A percentile compares a stretch with the other conserved stretches of the same genome.
Conservation (phyloP, 768 basidiomycete species). For the Amanita rubescens region DNA sequence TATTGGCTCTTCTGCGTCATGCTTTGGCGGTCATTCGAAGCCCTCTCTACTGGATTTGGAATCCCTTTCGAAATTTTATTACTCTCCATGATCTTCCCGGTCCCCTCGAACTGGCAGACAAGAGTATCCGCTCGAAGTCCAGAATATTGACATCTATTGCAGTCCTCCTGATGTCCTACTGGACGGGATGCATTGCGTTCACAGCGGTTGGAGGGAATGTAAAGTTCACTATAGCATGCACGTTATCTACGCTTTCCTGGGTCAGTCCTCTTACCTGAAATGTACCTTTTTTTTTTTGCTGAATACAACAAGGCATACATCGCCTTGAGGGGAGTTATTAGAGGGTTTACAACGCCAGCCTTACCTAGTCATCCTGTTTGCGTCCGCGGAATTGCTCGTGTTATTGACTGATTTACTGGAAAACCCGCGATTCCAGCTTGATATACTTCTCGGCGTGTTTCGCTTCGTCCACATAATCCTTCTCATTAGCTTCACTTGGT, state of each 20-base stretch:
- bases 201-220: constrained; percentile 20
- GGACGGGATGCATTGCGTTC: constrained; percentile 36
- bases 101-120: constrained; percentile 22
- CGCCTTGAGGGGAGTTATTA: constrained; percentile 28
- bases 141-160: constrained; percentile 30
- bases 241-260: constrained; percentile 39
- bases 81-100: constrained; percentile 43
- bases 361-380: constrained; percentile 41
- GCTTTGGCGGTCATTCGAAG: constrained; percentile 18
- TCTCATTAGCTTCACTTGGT: constrained; percentile 33
- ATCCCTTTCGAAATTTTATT: constrained; percentile 48
- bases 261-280: constrained; percentile 28
- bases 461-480: constrained; percentile 18
- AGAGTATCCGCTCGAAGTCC: constrained; percentile 21
- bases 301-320: constrained; percentile 34
- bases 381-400: constrained; percentile 26
- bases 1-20: constrained; percentile 24
- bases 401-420: constrained; percentile 5
- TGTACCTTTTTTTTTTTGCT: constrained; percentile 3
- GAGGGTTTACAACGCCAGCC: constrained; percentile 44
- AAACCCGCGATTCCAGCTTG: background rate
- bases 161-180: constrained; percentile 30
- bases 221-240: constrained; percentile 17
- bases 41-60: constrained; percentile 16
- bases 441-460: background rate